Evolutionary conservation across 73 alveolate species (phyloP), one percentile per base, ranked within the genome.

Genomic region (Blepharisma stoltei): DNA sequence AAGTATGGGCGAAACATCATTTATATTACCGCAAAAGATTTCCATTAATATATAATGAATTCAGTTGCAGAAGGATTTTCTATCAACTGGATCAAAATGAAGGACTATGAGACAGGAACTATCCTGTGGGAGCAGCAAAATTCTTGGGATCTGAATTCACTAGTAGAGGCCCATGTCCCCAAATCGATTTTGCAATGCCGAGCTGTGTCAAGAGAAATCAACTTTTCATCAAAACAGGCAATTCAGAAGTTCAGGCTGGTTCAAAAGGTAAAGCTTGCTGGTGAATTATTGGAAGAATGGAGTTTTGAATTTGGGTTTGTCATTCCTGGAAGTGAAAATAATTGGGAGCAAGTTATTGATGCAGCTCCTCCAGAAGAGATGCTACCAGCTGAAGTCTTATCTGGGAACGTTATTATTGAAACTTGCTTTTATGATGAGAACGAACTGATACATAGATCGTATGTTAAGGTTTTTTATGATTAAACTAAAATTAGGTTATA

Each of bases 181-280:
- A 32, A 32, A 32, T 32, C 41, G 3, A 32, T 32, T 32, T 32
- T 32, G 41, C 41, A 32, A 32, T 32, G 41, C 41, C 67, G 67
- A 52, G 23, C 67, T n/a, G 67, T 52, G 23, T 52, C 67, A 52
- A 52, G 67, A 52, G 67, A 52, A n/a, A 52, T 20, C 67, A 52
- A n/a, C 23, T 52, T 52, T 52, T 52, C 67, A 52, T 52, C 67
- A 52, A n/a, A 52, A 52, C 18, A 52, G 3, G 67, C 18, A 3
- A 52, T 52, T 52, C 18, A 52, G 23, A 52, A 52, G 18, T 52
- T 52, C 18, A 52, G 67, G 23, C 23, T 52, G 23, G 67, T 52
- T 14, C 67, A 52, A 52, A 52, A n/a, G 18, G 18, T 14, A n/a
- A 52, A 52, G 23, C 32, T 52, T n/a, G 23, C 23, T 1, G 67